Percentiles rank a stretch among this genome's conserved stretches.
Evolutionary conservation across 2,329 filamentous ascomycete species (phyloP).

Genomic region (Helotiales sp.): DNA sequence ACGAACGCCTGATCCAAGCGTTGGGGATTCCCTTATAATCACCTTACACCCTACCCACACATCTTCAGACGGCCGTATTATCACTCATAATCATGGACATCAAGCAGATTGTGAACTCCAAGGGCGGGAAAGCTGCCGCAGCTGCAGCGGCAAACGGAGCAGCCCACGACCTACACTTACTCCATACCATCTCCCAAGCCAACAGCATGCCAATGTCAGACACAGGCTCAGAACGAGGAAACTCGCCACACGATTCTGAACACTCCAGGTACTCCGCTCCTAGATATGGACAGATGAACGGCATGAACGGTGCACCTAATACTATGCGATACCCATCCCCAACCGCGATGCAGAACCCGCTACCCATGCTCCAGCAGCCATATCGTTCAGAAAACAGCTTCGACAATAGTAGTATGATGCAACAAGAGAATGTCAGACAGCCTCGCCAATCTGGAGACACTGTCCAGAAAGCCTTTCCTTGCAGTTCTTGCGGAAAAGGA

Average conservation of each 20-base stretch:
- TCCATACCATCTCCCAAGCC: conserved; percentile 37
- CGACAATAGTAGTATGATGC: conserved; percentile 32
- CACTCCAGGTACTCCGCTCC: conserved; percentile 36
- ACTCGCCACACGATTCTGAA: conserved; percentile 37
- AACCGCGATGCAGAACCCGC: conserved; percentile 35
- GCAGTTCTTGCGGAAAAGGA: conserved; percentile 84
- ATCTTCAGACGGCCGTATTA: background rate
- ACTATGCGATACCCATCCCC: conserved; percentile 37
- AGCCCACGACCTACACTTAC: conserved; percentile 34
- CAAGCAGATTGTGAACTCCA: conserved; percentile 39
- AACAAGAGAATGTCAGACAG: conserved; percentile 27
- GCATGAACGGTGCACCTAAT: conserved; percentile 32
- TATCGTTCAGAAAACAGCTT: conserved; percentile 32
- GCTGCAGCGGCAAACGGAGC: conserved; percentile 27
- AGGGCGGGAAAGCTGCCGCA: conserved; percentile 31
- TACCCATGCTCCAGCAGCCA: conserved; percentile 36
- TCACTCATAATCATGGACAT: conserved; percentile 34
- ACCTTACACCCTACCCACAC: conserved; percentile 8
- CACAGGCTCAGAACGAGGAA: conserved; percentile 35
- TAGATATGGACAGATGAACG: conserved; percentile 31
- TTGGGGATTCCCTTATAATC: conserved; percentile 26
- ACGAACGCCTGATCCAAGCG: conserved; percentile 36
- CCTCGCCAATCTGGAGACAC: conserved; percentile 24
- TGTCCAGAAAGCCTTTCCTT: conserved; percentile 74
- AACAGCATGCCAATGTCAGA: conserved; percentile 35